These are phyloP conservation scores for Ajuga reptans DNA, from an alignment of 305 asterid species.

Conservation along the genomic window DNA sequence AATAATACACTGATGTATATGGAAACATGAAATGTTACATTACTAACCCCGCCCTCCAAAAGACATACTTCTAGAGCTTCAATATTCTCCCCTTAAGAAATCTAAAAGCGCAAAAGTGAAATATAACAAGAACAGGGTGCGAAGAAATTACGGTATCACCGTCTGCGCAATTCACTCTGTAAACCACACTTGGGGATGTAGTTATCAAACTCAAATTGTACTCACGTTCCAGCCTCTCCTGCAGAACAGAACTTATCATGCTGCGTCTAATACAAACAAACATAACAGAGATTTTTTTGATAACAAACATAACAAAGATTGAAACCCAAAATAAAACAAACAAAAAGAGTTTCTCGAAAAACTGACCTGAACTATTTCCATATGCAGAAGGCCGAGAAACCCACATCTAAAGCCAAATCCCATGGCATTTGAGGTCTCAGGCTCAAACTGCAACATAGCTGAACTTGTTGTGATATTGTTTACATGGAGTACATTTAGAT, in stretches of 20 bases:
- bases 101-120: slow-evolving; percentile 11
- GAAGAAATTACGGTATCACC: slow-evolving; percentile 76
- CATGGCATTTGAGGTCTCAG: slow-evolving; percentile 98
- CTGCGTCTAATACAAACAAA: slow-evolving; percentile 16
- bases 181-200: slow-evolving; percentile 97
- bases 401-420: slow-evolving; percentile 99
- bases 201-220: slow-evolving; percentile 86
- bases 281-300: slow-evolving; percentile 12
- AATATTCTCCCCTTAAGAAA: background rate
- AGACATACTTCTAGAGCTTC: slow-evolving; percentile 5
- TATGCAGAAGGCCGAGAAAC: slow-evolving; percentile 94
- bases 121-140: slow-evolving; percentile 30
- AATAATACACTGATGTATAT: background rate
- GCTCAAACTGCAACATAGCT: slow-evolving; percentile 64
- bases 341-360: background rate
- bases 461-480: slow-evolving; percentile 17
- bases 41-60: background rate
- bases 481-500: slow-evolving; percentile 5
- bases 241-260: slow-evolving; percentile 33
- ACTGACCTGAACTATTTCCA: slow-evolving; percentile 97
- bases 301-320: slow-evolving; percentile 17
- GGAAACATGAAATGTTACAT: background rate
- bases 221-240: slow-evolving; percentile 99
- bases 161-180: slow-evolving; percentile 60
- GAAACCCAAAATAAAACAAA: background rate